Evolutionary conservation across 306 rosid species (phyloP), one percentile per base, ranked within the genome.

Genomic region (Gastrolobium villosum): DNA sequence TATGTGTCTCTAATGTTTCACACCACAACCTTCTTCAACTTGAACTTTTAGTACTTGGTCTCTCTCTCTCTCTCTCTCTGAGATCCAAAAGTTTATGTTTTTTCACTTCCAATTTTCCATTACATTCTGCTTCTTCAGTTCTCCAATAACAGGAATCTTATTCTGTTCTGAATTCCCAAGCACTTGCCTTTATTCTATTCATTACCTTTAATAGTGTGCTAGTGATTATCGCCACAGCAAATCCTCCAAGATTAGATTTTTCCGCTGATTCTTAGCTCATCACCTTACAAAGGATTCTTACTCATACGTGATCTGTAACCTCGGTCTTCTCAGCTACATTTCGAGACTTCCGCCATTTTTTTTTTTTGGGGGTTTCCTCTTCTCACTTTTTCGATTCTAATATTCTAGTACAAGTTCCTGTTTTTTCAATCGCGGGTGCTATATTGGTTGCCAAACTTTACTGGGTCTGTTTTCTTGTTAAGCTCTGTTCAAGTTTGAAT

Each of bases 181-280:
- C 55, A 41, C 46, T 60, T 64, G 71, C 66, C 60, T 48, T 49
- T 37, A 44, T 57, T 64, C 10, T 0, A 9, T 74, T 32, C 14
- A 68, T 37, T 70, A 8, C 65, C 72, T 59, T 72, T 77, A 44
- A 39, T 68, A 0, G 48, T 80, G 74, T 72, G 26, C 26, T 85
- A 30, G 96, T 73, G 79, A 84, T 83, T 80, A 85, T 76, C 91
- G 92, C 87, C 86, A 8, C 72, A 68, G 32, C 41, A 81, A 87
- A 78, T 87, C 85, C 86, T 80, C 75, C 75, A 52, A 80, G 72
- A 66, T 66, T 72, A 68, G 80, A 82, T 80, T 71, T 74, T 65
- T 65, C 77, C 62, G 72, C 64, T 78, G 61, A 37, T 49, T 70
- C 50, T 68, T 73, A n/a, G n/a, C 35, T 52, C 15, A 39, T 14